A percentile compares a stretch with the other conserved stretches of the same genome.
Evolutionary conservation across 805 yeast genomes (phyloP).

Genomic region (Suhomyces vadensis): DNA sequence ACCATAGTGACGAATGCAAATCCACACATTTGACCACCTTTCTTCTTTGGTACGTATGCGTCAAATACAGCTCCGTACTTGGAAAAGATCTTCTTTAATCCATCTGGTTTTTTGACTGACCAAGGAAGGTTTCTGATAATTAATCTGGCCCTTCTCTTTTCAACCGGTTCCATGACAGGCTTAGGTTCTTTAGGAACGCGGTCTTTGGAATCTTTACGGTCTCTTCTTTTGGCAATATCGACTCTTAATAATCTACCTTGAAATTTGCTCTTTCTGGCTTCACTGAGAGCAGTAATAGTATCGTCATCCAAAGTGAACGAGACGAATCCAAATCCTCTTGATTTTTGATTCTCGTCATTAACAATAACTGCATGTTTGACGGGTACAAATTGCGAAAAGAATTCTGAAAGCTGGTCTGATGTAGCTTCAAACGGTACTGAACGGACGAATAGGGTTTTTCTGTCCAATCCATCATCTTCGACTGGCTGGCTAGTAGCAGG

Average conservation of each 20-base stretch:
- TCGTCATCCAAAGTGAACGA: constrained; percentile 86
- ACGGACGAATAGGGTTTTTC: constrained; percentile 79
- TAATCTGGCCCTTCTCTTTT: constrained; percentile 80
- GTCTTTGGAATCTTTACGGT: constrained; percentile 47
- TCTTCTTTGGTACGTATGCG: constrained; percentile 84
- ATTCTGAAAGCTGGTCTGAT: constrained; percentile 76
- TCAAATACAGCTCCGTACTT: constrained; percentile 86
- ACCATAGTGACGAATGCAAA: constrained; percentile 94
- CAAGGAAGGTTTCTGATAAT: constrained; percentile 94
- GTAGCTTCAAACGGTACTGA: constrained; percentile 80
- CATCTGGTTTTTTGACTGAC: constrained; percentile 81
- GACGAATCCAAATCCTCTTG: constrained; percentile 95
- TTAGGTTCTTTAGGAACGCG: constrained; percentile 10
- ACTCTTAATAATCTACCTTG: constrained; percentile 67
- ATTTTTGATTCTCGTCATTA: constrained; percentile 68
- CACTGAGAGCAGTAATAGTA: constrained; percentile 69
- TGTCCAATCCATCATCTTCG: constrained; percentile 44
- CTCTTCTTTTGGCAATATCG: constrained; percentile 91
- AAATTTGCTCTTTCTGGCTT: constrained; percentile 65
- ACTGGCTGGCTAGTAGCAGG: not conserved
- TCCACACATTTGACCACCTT: constrained; percentile 88
- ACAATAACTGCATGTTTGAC: constrained; percentile 94
- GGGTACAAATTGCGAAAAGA: constrained; percentile 89
- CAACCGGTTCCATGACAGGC: constrained; percentile 41
- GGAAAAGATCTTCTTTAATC: constrained; percentile 65